Evolutionary conservation across 1,284 basidiomycete genomes (phyloP).

Genomic region (Cerioporus squamosus): DNA sequence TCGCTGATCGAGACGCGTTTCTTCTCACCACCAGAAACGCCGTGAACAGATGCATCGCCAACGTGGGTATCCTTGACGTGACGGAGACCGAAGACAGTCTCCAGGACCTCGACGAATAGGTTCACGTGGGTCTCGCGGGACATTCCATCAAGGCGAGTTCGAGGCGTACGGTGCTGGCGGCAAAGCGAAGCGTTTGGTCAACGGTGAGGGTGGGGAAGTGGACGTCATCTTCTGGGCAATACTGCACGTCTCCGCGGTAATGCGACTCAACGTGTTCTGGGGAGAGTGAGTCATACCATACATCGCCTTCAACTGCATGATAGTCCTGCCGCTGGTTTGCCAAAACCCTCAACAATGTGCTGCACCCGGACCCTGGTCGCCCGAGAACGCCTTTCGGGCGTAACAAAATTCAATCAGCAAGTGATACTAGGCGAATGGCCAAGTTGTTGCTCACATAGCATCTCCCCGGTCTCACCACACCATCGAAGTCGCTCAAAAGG

Average conservation of each 20-base stretch:
- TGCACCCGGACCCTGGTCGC: conserved; percentile 74
- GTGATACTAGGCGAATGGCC: too few species aligned
- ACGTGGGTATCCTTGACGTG: conserved; percentile 65
- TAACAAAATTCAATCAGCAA: not conserved
- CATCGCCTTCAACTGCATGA: conserved; percentile 61
- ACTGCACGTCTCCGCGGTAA: conserved; percentile 71
- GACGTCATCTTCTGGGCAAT: conserved; percentile 73
- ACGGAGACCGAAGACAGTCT: conserved; percentile 73
- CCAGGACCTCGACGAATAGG: conserved; percentile 55
- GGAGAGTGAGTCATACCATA: conserved; percentile 70
- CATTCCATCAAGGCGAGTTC: conserved; percentile 45
- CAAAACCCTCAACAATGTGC: conserved; percentile 73
- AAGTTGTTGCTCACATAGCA: conserved; percentile 48
- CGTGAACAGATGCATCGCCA: conserved; percentile 76
- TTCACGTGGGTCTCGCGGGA: conserved; percentile 54
- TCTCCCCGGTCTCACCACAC: conserved; percentile 63
- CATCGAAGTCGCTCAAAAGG: conserved; percentile 53
- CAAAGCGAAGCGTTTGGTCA: conserved; percentile 65
- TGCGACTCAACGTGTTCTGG: conserved; percentile 54
- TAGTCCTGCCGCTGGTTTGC: conserved; percentile 71
- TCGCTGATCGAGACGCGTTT: conserved; percentile 82
- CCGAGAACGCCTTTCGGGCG: conserved; percentile 57
- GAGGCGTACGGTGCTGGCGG: conserved; percentile 67
- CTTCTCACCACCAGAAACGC: conserved; percentile 84
- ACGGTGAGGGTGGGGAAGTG: conserved; percentile 82